Evolutionary conservation across 345 rosid genomes (phyloP), one percentile per base, ranked within the genome.

Genomic region (Euphorbia peplus): DNA sequence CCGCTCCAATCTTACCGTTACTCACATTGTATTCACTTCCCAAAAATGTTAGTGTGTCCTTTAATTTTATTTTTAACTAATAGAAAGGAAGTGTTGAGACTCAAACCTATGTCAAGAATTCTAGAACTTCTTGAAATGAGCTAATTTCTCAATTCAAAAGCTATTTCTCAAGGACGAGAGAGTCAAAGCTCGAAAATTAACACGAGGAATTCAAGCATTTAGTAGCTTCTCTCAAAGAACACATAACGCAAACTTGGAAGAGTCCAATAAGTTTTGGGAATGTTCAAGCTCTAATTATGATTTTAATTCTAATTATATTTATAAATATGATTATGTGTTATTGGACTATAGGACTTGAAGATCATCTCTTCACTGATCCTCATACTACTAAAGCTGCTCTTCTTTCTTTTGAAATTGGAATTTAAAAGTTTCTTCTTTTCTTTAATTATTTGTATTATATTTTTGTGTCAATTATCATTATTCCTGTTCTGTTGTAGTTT

Each of bases 191-290:
- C 88, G 91, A 8, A 75, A 77, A 63, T 52, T 71, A 73, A 83
- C 79, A 19, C 55, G 75, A 70, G 93, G 80, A 54, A 86, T 88
- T 75, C 78, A 78, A 83, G 96, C 95, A 26, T 87, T 81, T 9
- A 90, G 91, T 22, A 88, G 80, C 89, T 87, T 85, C 75, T 62
- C 73, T n/a, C n/a, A n/a, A n/a, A n/a, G n/a, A n/a, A n/a, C n/a
- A 19, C 41, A 15, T 15, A 67, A 76, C 32, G 79, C 10, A 46
- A 68, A 70, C 53, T 69, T 74, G 48, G 32, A 50, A 46, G 70
- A 64, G 30, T 60, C 55, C 1, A 32, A 32, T 32, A 66, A 52
- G 0, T 30, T 44, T 5, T 47, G 55, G 11, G 55, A n/a, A 3
- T 73, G 70, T n/a, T 69, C 75, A 61, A 84, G 80, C 60, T 64